phyloP scores from a whole-genome alignment of 164 flowering plant genomes.

The Echeveria elegans region DNA sequence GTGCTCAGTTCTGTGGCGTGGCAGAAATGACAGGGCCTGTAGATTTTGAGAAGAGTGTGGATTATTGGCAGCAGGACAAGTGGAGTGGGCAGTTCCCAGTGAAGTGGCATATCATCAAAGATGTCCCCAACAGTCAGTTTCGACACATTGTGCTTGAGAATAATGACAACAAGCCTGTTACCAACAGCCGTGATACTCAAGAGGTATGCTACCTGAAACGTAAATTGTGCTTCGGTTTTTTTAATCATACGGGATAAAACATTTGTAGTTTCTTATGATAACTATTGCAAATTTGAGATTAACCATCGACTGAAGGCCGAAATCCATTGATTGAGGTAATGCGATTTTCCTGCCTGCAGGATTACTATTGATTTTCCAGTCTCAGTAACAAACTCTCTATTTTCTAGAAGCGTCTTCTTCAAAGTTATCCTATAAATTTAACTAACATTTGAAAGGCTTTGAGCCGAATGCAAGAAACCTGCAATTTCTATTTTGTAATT shows the following conservation, averaged over 20 bases:
- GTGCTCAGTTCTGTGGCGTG: conserved; percentile 95
- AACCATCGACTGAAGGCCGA: no score
- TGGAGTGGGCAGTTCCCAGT: conserved; percentile 97
- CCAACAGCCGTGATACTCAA: conserved; percentile 93
- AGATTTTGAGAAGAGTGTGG: conserved; percentile 79
- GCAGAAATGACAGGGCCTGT: conserved; percentile 96
- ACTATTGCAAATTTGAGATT: not conserved
- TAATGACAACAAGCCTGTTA: conserved; percentile 95
- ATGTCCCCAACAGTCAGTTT: conserved; percentile 81
- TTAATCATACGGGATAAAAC: no score
- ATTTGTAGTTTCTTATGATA: not conserved
- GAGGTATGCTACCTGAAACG: conserved; percentile 39
- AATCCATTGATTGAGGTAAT: no score
- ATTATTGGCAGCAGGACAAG: conserved; percentile 95
- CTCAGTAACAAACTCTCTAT: no score
- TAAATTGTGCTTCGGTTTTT: not conserved
- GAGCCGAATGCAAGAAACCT: not conserved
- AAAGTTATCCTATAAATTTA: no score
- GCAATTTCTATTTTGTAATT: no score
- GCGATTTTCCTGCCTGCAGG: no score
- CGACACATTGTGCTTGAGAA: conserved; percentile 85
- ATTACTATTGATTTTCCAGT: not conserved
- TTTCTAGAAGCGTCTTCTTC: no score
- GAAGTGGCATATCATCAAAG: conserved; percentile 90
- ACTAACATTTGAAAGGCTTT: no score